Conservation (phyloP, 2,329 filamentous ascomycete species). For the Microcyclospora tardicrescens region DNA sequence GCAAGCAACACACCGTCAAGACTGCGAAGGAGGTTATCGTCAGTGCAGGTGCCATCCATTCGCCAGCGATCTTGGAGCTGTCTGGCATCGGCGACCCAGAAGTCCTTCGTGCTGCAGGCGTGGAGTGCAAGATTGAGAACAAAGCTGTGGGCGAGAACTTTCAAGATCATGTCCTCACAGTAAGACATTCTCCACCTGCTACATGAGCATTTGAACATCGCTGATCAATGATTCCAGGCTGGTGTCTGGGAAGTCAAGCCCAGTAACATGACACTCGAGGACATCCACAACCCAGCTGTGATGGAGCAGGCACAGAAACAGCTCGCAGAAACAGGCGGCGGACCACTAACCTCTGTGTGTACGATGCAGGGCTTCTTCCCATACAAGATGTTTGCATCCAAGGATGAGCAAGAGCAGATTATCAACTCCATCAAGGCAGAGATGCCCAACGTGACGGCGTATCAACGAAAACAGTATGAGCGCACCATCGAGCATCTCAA, state of each 20-base stretch:
- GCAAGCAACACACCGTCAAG: conserved; percentile 23
- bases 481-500: conserved; percentile 23
- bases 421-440: conserved; percentile 20
- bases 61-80: conserved; percentile 47
- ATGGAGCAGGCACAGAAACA: conserved; percentile 23
- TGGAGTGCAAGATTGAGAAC: conserved; percentile 33
- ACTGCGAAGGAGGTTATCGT: conserved; percentile 42
- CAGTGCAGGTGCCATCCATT: conserved; percentile 44
- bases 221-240: background rate
- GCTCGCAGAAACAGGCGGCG: conserved; percentile 19
- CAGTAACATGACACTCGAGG: conserved; percentile 17
- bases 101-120: conserved; percentile 29
- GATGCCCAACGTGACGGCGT: conserved; percentile 15
- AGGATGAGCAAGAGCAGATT: conserved; percentile 21
- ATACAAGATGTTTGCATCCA: conserved; percentile 21
- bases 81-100: conserved; percentile 44
- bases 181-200: background rate
- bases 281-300: conserved; percentile 19
- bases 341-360: conserved; percentile 20
- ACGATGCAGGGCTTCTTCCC: conserved; percentile 27
- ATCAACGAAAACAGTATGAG: conserved; percentile 25
- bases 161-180: conserved; percentile 10
- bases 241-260: conserved; percentile 16
- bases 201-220: background rate
- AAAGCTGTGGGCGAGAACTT: conserved; percentile 30